phyloP scores from a whole-genome alignment of 2,329 filamentous ascomycete species.

The Aspergillus vadensis region DNA sequence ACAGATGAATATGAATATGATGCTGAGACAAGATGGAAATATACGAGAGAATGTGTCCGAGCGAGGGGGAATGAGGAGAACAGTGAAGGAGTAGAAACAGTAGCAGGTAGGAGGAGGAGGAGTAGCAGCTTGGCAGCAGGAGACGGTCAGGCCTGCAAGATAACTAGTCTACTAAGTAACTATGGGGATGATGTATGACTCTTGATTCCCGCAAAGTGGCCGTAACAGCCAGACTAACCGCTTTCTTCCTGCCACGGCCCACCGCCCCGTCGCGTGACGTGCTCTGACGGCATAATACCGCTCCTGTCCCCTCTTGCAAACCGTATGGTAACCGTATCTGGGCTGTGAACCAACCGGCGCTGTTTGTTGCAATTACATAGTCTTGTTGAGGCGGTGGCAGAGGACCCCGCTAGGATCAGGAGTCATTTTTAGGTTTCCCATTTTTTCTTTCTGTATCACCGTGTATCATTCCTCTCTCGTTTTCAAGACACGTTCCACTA shows the following conservation, averaged over 20 bases:
- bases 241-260: constrained; percentile 37
- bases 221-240: constrained; percentile 25
- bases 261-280: constrained; percentile 38
- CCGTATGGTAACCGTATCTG: constrained; percentile 26
- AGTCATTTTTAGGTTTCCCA: constrained; percentile 9
- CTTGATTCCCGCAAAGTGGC: constrained; percentile 17
- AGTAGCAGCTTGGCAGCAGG: background rate
- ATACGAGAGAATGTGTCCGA: background rate
- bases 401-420: constrained; percentile 8
- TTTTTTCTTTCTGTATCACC: constrained; percentile 3
- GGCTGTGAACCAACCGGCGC: constrained; percentile 24
- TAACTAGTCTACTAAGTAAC: constrained; percentile 4
- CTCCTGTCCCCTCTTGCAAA: constrained; percentile 15
- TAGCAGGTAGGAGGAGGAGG: background rate
- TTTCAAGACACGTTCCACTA: constrained; percentile 2
- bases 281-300: constrained; percentile 31
- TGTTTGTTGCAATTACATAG: constrained; percentile 21
- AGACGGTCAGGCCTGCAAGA: background rate
- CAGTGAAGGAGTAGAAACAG: constrained; percentile 14
- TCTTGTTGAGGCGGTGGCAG: constrained; percentile 9
- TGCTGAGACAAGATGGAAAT: background rate
- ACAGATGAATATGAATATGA: background rate
- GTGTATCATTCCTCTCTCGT: background rate
- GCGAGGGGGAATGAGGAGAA: constrained; percentile 1
- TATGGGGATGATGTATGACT: constrained; percentile 37